Evolutionary conservation across 2,329 filamentous ascomycete genomes (phyloP), one percentile per base, ranked within the genome.

Genomic region (Aspergillus floridensis): DNA sequence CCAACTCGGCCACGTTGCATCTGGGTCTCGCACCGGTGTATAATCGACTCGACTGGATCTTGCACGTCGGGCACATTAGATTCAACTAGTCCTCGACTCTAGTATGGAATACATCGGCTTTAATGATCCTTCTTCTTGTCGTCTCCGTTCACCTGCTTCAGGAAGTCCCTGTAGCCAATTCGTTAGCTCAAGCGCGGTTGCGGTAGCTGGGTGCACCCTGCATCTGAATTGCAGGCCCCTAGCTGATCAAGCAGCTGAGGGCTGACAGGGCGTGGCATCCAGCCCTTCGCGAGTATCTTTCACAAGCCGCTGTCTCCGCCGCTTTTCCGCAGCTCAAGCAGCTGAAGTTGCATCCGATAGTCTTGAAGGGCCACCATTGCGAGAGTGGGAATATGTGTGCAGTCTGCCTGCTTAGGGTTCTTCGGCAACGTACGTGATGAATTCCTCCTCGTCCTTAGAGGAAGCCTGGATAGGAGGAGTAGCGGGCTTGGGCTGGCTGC

Each of bases 401-500:
- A 8, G 2, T 29, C 7, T 29, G 32, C 32, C 14, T 35, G 32
- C 12, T 12, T 12, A 35, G 32, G 11, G 11, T 16, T 16, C 11
- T 35, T 35, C 2, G 32, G 38, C 31, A 52, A 80, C 83, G 64
- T 83, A 88, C 86, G 87, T 83, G 72, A 88, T 86, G 75, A 88
- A 88, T 70, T 82, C 82, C 79, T 88, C 86, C 79, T 88, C 86
- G 67, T 88, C 86, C 76, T 86, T 86, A 79, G 83, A 87, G 70
- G 80, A 79, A 56, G 86, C 86, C 71, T 86, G 85, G 77, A 88
- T 85, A 47, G 85, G 83, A 57, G 86, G 86, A 60, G 76, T 77
- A 62, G 78, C 72, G 65, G 75, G 68, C 64, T 78, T 76, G 62
- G 78, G 73, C 66, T 78, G 75, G 65, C 77, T 75, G 57, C 72